phyloP scores from a whole-genome alignment of 192 early-diverging fungal species.

The Mortierella hygrophila region DNA sequence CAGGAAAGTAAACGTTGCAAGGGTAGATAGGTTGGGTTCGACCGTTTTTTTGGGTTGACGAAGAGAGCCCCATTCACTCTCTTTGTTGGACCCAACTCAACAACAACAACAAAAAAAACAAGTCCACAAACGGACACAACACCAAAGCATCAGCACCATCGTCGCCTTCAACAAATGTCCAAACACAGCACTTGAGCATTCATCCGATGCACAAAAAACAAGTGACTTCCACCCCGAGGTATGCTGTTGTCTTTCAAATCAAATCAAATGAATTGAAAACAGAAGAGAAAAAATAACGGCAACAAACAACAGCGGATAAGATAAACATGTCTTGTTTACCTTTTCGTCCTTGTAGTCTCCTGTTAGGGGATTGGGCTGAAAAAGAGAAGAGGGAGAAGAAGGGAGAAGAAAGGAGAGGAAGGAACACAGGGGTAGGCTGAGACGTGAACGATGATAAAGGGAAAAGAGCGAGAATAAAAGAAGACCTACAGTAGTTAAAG shows the following conservation, averaged over 20 bases:
- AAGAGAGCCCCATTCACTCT: background rate
- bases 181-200: too few relatives aligned
- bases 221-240: too few relatives aligned
- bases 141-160: too few relatives aligned
- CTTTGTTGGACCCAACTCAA: background rate
- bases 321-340: background rate
- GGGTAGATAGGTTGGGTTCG: background rate
- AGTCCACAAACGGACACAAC: background rate
- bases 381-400: background rate
- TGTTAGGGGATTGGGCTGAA: background rate
- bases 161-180: too few relatives aligned
- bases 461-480: background rate
- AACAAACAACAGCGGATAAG: background rate
- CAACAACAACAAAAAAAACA: background rate
- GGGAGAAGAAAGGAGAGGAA: background rate
- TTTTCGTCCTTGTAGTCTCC: background rate
- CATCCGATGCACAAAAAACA: too few relatives aligned
- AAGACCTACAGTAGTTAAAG: background rate
- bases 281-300: background rate
- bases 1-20: slow-evolving; percentile 7
- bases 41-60: background rate
- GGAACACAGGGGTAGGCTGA: background rate
- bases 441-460: background rate
- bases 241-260: too few relatives aligned
- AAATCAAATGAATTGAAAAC: too few relatives aligned